A percentile compares a stretch with the other conserved stretches of the same genome.
phyloP scores from a whole-genome alignment of 352 stramenopile species.

The Phytophthora capsici region DNA sequence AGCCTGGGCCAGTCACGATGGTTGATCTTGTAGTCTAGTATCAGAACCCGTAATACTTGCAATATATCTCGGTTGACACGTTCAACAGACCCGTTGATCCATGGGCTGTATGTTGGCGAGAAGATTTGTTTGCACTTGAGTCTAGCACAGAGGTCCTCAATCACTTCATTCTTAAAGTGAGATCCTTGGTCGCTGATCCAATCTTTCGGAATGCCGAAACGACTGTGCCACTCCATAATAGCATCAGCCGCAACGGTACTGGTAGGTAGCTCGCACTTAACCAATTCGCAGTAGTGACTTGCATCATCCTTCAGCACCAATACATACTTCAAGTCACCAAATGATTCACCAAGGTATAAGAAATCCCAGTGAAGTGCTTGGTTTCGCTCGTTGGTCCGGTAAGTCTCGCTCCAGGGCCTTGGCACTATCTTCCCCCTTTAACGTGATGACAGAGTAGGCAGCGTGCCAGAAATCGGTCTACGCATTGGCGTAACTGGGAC shows the following conservation, averaged over 20 bases:
- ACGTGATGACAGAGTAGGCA: background rate
- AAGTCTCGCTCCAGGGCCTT: background rate
- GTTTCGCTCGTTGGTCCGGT: background rate
- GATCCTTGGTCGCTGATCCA: slow-evolving; percentile 40
- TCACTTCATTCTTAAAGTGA: slow-evolving; percentile 43
- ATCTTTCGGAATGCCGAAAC: slow-evolving; percentile 31
- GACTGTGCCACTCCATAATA: slow-evolving; percentile 35
- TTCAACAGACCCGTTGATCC: slow-evolving; percentile 40
- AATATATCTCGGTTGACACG: too few species aligned
- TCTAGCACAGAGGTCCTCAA: slow-evolving; percentile 21
- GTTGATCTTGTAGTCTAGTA: slow-evolving; percentile 37
- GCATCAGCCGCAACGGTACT: slow-evolving; percentile 23
- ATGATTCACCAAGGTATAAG: background rate
- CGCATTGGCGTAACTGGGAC: background rate
- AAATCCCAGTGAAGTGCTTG: too few species aligned
- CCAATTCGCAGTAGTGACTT: slow-evolving; percentile 36
- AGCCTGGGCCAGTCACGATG: slow-evolving; percentile 28
- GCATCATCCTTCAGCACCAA: slow-evolving; percentile 34
- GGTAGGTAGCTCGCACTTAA: slow-evolving; percentile 28
- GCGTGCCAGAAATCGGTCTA: background rate
- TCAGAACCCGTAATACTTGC: slow-evolving; percentile 29
- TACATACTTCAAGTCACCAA: background rate
- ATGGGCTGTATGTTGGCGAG: slow-evolving; percentile 36
- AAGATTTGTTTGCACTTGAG: slow-evolving; percentile 39
- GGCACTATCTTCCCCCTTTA: background rate